Conservation (phyloP, 2,329 filamentous ascomycete species). For the Blastomyces gilchristii region DNA sequence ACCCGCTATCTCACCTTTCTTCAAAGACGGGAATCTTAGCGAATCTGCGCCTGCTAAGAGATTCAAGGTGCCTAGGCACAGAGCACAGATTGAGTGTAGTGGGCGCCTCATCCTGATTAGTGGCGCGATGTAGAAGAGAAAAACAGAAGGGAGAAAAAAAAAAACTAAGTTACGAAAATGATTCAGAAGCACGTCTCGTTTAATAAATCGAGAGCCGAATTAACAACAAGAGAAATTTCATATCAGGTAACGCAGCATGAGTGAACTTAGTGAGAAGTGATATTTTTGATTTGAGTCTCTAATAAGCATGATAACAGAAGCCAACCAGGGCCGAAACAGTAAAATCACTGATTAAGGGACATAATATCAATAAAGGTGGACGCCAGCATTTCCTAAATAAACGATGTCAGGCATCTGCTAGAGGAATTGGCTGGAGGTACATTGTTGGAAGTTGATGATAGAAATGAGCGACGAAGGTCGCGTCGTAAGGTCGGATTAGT, state of each 20-base stretch:
- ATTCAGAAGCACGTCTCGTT: not conserved
- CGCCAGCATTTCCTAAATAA: not conserved
- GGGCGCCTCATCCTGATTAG: not conserved
- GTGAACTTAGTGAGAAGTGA: not conserved
- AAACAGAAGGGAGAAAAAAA: not conserved
- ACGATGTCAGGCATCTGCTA: not conserved
- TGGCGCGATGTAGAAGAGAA: not conserved
- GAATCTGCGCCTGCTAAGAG: not conserved
- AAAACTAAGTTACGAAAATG: not conserved
- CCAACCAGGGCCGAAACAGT: not conserved
- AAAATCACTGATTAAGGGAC: not conserved
- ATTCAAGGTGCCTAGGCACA: not conserved
- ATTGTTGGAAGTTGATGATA: not conserved
- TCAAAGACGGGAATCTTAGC: slow-evolving; percentile 11
- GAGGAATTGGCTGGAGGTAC: not conserved
- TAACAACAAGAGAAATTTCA: not conserved
- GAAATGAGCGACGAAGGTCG: not conserved
- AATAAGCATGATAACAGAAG: not conserved
- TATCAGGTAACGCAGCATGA: not conserved
- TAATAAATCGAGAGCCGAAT: not conserved
- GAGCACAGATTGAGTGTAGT: not conserved
- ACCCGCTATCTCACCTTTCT: slow-evolving; percentile 11
- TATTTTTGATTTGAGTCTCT: too few relatives aligned
- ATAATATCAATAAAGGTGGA: not conserved
- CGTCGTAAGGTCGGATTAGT: not conserved